Base-by-base conservation (phyloP, 306 rosid genomes). In the Vachellia collinsii region DNA sequence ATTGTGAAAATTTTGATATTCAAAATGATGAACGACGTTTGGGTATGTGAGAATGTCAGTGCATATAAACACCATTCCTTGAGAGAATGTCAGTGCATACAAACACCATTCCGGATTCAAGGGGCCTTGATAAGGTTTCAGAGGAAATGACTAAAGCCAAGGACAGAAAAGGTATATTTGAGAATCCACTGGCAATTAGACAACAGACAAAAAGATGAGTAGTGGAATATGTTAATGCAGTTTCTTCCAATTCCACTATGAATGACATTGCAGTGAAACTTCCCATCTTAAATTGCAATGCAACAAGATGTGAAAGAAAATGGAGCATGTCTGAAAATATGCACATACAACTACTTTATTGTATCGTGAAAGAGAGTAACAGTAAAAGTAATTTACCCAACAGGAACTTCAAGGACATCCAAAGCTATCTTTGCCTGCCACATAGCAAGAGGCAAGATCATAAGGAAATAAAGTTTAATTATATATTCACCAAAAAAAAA, bases 331-430 rank as follows among this genome's bases (percentile, higher is more conserved):
- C 42, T 4, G 29, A n/a, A 39, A 19, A 3, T 17, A 39, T 19
- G 50, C 11, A 67, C 12, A 67, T 39, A 8, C 12, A 0, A 39
- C 72, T 39, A 38, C 68, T 13, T 81, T 20, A 6, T 11, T 25
- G n/a, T 63, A 36, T 37, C 17, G 50, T 16, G 61, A 16, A 11
- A 38, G 22, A 42, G 22, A 68, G 66, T 17, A 64, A 62, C 17
- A 19, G 59, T 23, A 53, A 82, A 54, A 66, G 42, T 43, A 69
- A 73, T 84, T 83, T 86, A 92, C 98, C 97, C 98, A 72, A 95
- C 91, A n/a, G 98, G 98, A 70, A 95, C 99, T 90, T 95, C 98
- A 43, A 91, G 92, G 79, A 34, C 79, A 29, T 87, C 87, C 87
- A 95, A 58, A 75, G 99, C 97, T 16, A 86, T 74, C 63, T 89